Percentiles rank a stretch among this genome's conserved stretches.
Evolutionary conservation across 1,284 basidiomycete genomes (phyloP).

Genomic region (Rhodotorula sp.): DNA sequence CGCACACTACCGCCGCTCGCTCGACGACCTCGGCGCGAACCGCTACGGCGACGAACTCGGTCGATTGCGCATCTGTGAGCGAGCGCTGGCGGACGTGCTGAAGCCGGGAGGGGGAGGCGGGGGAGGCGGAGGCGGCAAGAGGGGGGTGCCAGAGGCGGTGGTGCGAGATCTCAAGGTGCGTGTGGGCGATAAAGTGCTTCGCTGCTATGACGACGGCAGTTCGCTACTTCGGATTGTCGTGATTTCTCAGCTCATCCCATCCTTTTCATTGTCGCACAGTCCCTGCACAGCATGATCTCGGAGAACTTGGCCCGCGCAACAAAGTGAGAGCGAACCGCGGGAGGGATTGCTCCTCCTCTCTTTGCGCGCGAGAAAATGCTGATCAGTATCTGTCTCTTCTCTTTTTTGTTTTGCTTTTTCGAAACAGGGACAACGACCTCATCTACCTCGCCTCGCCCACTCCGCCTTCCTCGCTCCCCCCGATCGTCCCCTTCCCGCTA

Average conservation of each 20-base stretch:
- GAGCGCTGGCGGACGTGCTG: conserved; percentile 53
- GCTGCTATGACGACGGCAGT: neutral
- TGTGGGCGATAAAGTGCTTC: conserved; percentile 54
- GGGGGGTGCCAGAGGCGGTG: conserved; percentile 64
- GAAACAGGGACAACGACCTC: conserved; percentile 80
- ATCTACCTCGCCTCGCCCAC: conserved; percentile 92
- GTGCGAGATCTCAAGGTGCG: conserved; percentile 72
- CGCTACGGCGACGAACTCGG: conserved; percentile 84
- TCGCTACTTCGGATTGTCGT: neutral
- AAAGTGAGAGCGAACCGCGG: conserved; percentile 27
- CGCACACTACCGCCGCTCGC: conserved; percentile 82
- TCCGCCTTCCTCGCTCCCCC: conserved; percentile 64
- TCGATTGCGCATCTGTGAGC: conserved; percentile 66
- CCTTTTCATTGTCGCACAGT: conserved; percentile 51
- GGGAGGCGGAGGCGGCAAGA: conserved; percentile 54
- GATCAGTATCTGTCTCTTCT: too few relatives aligned
- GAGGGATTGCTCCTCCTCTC: too few relatives aligned
- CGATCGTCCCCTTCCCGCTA: conserved; percentile 68
- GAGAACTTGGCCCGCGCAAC: conserved; percentile 63
- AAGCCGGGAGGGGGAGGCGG: conserved; percentile 67
- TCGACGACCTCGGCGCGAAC: conserved; percentile 84
- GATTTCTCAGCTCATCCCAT: conserved; percentile 36
- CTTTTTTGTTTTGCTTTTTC: neutral
- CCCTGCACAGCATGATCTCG: conserved; percentile 65
- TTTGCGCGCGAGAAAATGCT: too few relatives aligned